Conservation (phyloP, 805 yeast species). For the Spathaspora boniae region DNA sequence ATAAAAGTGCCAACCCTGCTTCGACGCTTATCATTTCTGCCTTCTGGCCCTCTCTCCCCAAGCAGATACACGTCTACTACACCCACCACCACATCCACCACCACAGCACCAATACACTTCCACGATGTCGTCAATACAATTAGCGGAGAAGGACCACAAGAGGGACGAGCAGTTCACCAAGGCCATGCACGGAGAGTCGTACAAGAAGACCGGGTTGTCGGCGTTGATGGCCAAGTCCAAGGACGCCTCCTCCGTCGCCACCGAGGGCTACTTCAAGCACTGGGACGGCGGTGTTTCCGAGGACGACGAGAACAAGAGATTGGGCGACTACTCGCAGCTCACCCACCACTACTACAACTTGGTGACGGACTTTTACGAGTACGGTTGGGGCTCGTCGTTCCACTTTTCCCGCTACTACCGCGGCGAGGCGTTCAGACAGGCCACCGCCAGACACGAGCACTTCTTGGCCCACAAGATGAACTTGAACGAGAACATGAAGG, state of each 20-base stretch:
- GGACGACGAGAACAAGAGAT: conserved; percentile 68
- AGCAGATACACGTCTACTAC: too few relatives aligned
- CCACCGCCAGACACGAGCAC: conserved; percentile 97
- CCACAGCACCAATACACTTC: too few relatives aligned
- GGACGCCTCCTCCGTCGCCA: conserved; percentile 74
- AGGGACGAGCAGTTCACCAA: conserved; percentile 73
- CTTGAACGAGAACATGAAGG: conserved; percentile 74
- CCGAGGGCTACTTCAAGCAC: conserved; percentile 88
- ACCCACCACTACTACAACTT: conserved; percentile 96
- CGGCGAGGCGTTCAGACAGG: conserved; percentile 92
- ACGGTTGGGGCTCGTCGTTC: conserved; percentile 99
- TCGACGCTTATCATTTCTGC: too few relatives aligned
- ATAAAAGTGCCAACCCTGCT: too few relatives aligned
- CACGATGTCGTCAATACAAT: conserved; percentile 13
- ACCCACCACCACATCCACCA: too few relatives aligned
- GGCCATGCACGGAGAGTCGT: conserved; percentile 81
- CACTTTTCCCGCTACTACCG: conserved; percentile 91
- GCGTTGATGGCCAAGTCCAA: conserved; percentile 78
- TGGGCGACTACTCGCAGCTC: conserved; percentile 81
- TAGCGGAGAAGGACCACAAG: conserved; percentile 50
- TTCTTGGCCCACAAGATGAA: conserved; percentile 86
- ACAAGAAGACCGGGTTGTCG: conserved; percentile 62
- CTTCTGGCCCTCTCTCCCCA: too few relatives aligned
- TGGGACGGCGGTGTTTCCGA: conserved; percentile 90
- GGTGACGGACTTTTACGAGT: conserved; percentile 97